A percentile compares a stretch with the other conserved stretches of the same genome.
These are phyloP conservation scores for Melampsora americana DNA, from an alignment of 1,284 basidiomycete genomes.

Conservation along the genomic window DNA sequence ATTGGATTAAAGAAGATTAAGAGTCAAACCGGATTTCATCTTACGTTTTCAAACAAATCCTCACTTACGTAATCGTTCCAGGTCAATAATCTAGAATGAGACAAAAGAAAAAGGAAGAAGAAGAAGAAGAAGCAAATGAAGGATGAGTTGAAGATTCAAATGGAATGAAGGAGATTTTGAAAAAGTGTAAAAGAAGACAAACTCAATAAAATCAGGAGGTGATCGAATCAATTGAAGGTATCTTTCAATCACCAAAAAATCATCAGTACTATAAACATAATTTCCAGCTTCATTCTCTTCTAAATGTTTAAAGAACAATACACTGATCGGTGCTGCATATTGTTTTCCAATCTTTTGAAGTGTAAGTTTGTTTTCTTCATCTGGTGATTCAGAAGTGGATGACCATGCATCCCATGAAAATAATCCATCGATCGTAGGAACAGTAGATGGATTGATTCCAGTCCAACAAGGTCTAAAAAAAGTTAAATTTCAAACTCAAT, in stretches of 20 bases:
- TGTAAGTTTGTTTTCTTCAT: not conserved
- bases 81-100: slow-evolving; percentile 4
- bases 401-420: slow-evolving; percentile 39
- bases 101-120: not conserved
- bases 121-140: not conserved
- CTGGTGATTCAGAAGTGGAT: not conserved
- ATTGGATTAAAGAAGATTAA: no score
- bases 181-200: not conserved
- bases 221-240: slow-evolving; percentile 8
- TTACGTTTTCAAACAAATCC: no score
- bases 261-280: slow-evolving; percentile 16
- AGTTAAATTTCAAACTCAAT: not conserved
- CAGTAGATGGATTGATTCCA: slow-evolving; percentile 7
- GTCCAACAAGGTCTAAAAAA: slow-evolving; percentile 30
- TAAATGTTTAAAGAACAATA: slow-evolving; percentile 38
- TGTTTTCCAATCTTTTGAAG: slow-evolving; percentile 16
- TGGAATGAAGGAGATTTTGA: no score
- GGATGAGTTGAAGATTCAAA: not conserved
- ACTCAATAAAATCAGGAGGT: slow-evolving; percentile 34
- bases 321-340: slow-evolving; percentile 35
- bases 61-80: slow-evolving; percentile 39
- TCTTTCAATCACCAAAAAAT: slow-evolving; percentile 14
- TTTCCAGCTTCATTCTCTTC: not conserved
- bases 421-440: slow-evolving; percentile 18
- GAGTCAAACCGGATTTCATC: no score